Base-by-base conservation (phyloP, 208 protist species). In the Acanthamoeba culbertsoni region DNA sequence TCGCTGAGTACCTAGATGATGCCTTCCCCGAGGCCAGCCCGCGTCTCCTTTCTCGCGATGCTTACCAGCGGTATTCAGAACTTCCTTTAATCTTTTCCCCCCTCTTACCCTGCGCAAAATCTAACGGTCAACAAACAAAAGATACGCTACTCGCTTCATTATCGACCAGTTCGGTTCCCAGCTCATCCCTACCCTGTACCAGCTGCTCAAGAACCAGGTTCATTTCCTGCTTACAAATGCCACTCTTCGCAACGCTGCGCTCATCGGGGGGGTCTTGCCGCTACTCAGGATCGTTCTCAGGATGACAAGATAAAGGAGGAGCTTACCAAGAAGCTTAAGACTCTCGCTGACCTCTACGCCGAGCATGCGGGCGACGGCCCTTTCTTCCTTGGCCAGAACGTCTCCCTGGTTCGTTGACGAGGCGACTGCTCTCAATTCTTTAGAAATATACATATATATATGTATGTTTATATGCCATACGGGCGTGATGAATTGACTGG, bases 281-380 rank as follows among this genome's bases (percentile, higher is more conserved):
- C 26, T 68, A 3, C 59, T 37, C n/a, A 90, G 55, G 82, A 90
- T 35, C 82, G 82, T 2, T 40, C 31, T 16, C 46, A 68, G 33
- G 82, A 90, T 33, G 82, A 90, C 18, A 68, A 90, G 55, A 8
- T 90, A n/a, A 90, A 90, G 51, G 55, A 90, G 55, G 53, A 90
- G 82, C 7, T 90, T 20, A 59, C 55, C 53, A 68, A 90, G 35
- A 90, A 90, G 82, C 7, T 90, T 3, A 59, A 90, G 53, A 2
- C 82, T 4, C 5, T 90, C 51, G 51, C 65, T 23, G 82, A 90
- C 35, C 51, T 90, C 53, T 68, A 51, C 53, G 28, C 46, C 12
- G 55, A 4, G 28, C 51, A 90, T 7, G 12, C 82, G 20, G 82
- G 42, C 5, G 82, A 65, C 6, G 82, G 82, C 42, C 82, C 82